These are phyloP conservation scores for Aspergillus puulaauensis DNA, from an alignment of 2,329 filamentous ascomycete genomes.

Conservation along the genomic window DNA sequence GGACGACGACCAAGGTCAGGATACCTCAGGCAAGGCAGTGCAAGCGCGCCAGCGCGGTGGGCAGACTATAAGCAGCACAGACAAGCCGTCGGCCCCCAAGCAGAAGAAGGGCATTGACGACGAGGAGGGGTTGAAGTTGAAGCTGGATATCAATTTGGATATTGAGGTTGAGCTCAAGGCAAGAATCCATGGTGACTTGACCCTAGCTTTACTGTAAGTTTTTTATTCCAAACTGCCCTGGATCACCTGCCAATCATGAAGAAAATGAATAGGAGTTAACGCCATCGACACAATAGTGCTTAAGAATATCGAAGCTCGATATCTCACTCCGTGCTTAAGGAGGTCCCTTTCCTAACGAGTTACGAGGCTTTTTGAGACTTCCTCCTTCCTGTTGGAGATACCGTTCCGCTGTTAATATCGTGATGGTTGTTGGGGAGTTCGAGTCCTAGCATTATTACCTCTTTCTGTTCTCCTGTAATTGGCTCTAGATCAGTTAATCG, in stretches of 20 bases:
- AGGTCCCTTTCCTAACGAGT: background rate
- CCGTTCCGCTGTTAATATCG: background rate
- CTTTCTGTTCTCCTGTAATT: background rate
- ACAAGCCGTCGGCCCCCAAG: conserved; percentile 6
- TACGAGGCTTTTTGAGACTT: background rate
- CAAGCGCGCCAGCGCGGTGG: conserved; percentile 24
- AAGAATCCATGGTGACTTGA: conserved; percentile 64
- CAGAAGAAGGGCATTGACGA: conserved; percentile 28
- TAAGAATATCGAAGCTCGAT: background rate
- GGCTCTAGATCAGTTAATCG: background rate
- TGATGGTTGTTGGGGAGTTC: background rate
- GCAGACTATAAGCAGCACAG: conserved; percentile 16
- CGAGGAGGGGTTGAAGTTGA: conserved; percentile 52
- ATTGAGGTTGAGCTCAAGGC: conserved; percentile 64
- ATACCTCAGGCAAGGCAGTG: conserved; percentile 27
- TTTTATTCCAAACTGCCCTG: background rate
- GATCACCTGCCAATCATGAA: conserved; percentile 2
- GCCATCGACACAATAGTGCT: conserved; percentile 1
- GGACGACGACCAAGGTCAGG: conserved; percentile 32
- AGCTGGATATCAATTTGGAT: conserved; percentile 61
- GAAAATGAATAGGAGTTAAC: conserved; percentile 6
- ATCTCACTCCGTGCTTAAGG: background rate
- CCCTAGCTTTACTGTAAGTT: conserved; percentile 52
- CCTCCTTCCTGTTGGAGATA: background rate
- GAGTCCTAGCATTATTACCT: background rate